Base-by-base conservation (phyloP, 371 early-diverging fungal genomes). In the Mucor piriformis region DNA sequence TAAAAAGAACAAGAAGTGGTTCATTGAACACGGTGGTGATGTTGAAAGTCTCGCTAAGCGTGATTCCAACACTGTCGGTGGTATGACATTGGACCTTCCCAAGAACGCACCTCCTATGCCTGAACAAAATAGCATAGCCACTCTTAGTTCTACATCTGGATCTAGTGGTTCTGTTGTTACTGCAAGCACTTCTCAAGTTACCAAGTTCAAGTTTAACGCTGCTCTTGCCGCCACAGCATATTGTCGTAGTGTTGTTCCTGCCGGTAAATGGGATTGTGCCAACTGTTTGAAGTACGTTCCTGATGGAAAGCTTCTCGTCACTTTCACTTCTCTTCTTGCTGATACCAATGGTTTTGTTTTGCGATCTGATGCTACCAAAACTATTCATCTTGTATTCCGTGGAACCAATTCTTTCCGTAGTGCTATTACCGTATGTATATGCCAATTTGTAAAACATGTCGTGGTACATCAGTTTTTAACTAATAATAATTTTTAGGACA, bases 331-430 rank as follows among this genome's bases (percentile, higher is more conserved):
- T 33, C 13, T 54, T 11, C 35, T 59, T 4, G 50, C 55, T 29
- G 63, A 63, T 23, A 66, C 66, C 13, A 63, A 58, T 49, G 70
- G 70, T 11, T 66, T 43, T 47, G 56, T 70, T 27, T 34, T 60
- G 20, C 57, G 67, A 32, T 59, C 57, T 44, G 70, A 66, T 29
- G 32, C 40, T 5, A 52, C 59, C 15, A 70, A 66, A 46, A 42
- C 60, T 69, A n/a, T n/a, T n/a, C n/a, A n/a, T n/a, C n/a, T n/a
- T n/a, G n/a, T n/a, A n/a, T n/a, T n/a, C n/a, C n/a, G n/a, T n/a
- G n/a, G n/a, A n/a, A n/a, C n/a, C n/a, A n/a, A n/a, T n/a, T n/a
- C n/a, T n/a, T n/a, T n/a, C 44, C 50, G 57, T 24, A 64, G 52
- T 23, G 56, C 52, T 15, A 57, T 69, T 20, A 57, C 58, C 50